These are phyloP conservation scores for Talaromyces wortmannii DNA, from an alignment of 495 filamentous ascomycete species.

Conservation along the genomic window DNA sequence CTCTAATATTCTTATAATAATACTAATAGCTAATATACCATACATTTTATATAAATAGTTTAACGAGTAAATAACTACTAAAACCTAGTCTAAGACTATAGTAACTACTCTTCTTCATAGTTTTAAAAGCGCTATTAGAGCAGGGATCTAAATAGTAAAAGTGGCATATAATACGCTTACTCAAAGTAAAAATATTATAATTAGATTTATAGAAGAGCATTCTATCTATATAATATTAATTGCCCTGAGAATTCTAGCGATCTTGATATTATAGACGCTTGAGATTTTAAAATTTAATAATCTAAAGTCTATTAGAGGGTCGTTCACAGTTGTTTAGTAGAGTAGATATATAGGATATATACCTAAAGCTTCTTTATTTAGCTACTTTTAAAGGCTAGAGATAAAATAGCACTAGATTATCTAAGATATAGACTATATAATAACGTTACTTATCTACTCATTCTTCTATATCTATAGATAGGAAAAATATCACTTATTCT, in stretches of 20 bases:
- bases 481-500: no score
- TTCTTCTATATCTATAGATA: no score
- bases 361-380: conserved; percentile 37
- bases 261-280: conserved; percentile 35
- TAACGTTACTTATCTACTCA: no score
- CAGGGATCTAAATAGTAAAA: conserved; percentile 7
- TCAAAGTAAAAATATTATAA: conserved; percentile 20
- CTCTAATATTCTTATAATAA: no score
- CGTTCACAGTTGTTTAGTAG: conserved; percentile 40
- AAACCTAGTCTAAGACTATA: conserved; percentile 28
- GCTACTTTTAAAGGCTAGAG: conserved; percentile 44
- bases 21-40: no score
- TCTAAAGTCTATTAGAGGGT: conserved; percentile 36
- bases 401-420: conserved; percentile 29
- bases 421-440: no score
- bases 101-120: conserved; percentile 23
- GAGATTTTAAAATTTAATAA: conserved; percentile 42
- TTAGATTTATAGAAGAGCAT: conserved; percentile 33
- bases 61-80: no score
- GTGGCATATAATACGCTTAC: conserved; percentile 25
- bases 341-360: conserved; percentile 36
- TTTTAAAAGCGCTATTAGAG: conserved; percentile 22
- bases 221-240: conserved; percentile 37
- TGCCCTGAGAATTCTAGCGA: conserved; percentile 40
- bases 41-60: no score